Base-by-base conservation (phyloP, 805 yeast genomes). In the Candida stauntonica region DNA sequence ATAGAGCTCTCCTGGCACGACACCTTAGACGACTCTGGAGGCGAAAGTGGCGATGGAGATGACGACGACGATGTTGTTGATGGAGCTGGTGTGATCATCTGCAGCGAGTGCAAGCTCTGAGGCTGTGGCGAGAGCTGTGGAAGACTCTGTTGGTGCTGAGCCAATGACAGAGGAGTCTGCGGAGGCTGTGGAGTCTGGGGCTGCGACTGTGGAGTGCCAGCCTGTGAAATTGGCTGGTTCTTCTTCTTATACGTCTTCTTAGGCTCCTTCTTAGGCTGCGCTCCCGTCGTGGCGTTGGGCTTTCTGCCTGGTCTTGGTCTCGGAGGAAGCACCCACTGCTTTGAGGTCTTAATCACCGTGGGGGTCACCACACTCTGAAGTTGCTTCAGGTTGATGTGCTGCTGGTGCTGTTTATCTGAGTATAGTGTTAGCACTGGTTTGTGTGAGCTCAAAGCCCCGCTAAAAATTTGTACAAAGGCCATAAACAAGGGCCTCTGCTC, bases 311-410 rank as follows among this genome's bases (percentile, higher is more conserved):
- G 84, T 48, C 84, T 81, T 18, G 93, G 91, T 48, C 91, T 68
- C 5, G 93, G 93, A 3, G 93, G 94, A 27, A 83, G 63, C 9
- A 81, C 88, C 89, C 93, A 86, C 54, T 77, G 79, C 54, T 81
- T 81, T 36, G 88, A 81, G 1, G 91, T 80, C 50, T 70, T 76
- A 38, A 71, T 68, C 16, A 47, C 48, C 15, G 50, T 51, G 20
- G 51, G 52, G 3, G 50, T 37, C 14, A 35, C 39, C n/a, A 31
- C 36, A 18, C 32, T 31, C 26, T 42, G 48, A 28, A 50, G 21
- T 17, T 46, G 48, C 17, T 39, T 41, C 12, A 46, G 19, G 50
- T 29, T 30, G 33, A 36, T 20, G 28, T 38, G 44, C 21, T 23
- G 16, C 12, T 17, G 34, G 8, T 29, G 34, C 4, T 21, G 35